A percentile compares a stretch with the other conserved stretches of the same genome.
These are phyloP conservation scores for Suillus tomentosus DNA, from an alignment of 768 basidiomycete genomes.

Conservation along the genomic window DNA sequence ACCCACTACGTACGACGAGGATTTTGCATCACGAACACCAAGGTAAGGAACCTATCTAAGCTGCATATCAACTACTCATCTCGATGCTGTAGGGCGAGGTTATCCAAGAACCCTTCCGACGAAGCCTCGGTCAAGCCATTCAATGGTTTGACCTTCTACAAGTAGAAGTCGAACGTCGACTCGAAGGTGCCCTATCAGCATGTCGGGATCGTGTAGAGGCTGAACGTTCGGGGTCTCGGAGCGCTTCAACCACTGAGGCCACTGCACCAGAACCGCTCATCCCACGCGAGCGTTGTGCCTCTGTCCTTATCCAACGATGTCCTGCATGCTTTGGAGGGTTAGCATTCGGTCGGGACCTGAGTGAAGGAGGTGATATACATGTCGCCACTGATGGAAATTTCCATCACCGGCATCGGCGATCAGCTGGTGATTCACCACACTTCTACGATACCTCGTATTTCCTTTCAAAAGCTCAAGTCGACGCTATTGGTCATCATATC, in stretches of 20 bases:
- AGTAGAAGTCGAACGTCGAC: conserved; percentile 13
- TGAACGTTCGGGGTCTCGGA: not conserved
- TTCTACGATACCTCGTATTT: too few species aligned
- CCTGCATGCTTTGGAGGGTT: conserved; percentile 33
- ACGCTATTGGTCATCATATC: too few species aligned
- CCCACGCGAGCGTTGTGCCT: conserved; percentile 2
- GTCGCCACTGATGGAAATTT: not conserved
- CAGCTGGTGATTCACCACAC: not conserved
- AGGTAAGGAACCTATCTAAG: too few species aligned
- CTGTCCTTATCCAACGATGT: conserved; percentile 23
- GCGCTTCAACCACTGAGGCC: too few species aligned
- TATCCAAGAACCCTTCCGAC: conserved; percentile 34
- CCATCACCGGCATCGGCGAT: not conserved
- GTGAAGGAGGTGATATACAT: conserved; percentile 1
- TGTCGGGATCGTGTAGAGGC: conserved; percentile 2
- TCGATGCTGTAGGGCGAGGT: not conserved
- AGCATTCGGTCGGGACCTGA: conserved; percentile 14
- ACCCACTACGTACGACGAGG: too few species aligned
- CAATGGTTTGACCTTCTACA: conserved; percentile 32
- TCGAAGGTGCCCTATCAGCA: conserved; percentile 18
- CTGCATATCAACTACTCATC: not conserved
- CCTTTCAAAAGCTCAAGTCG: too few species aligned
- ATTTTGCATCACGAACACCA: too few species aligned
- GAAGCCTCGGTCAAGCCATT: conserved; percentile 25
- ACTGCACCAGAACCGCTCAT: not conserved